Percentiles rank a stretch among this genome's conserved stretches.
Evolutionary conservation across 768 basidiomycete species (phyloP).

Genomic region (Agaricus sinodeliciosus): DNA sequence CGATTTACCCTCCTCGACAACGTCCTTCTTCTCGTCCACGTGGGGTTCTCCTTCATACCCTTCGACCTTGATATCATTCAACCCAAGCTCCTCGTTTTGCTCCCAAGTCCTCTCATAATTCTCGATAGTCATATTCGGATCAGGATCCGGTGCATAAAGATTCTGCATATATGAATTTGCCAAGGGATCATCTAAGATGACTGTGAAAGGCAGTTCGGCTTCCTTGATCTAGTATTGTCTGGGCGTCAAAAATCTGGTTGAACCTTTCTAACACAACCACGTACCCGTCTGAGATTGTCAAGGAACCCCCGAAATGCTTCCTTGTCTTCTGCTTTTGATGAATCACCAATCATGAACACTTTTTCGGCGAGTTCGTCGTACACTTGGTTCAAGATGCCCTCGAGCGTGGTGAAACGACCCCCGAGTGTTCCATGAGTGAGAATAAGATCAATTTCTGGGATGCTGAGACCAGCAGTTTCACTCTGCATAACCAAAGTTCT

Average conservation of each 20-base stretch:
- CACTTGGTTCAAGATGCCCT: slow-evolving; percentile 90
- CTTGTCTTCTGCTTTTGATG: slow-evolving; percentile 39
- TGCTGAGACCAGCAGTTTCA: slow-evolving; percentile 82
- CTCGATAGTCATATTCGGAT: slow-evolving; percentile 87
- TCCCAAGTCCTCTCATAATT: slow-evolving; percentile 79
- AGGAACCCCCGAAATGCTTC: slow-evolving; percentile 74
- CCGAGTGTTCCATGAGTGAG: slow-evolving; percentile 92
- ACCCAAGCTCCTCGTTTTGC: slow-evolving; percentile 91
- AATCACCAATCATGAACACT: slow-evolving; percentile 71
- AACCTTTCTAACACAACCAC: slow-evolving; percentile 14
- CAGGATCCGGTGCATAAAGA: slow-evolving; percentile 94
- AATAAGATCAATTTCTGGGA: slow-evolving; percentile 92
- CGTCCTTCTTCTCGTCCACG: slow-evolving; percentile 2
- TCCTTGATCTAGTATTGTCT: slow-evolving; percentile 54
- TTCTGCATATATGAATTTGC: slow-evolving; percentile 96
- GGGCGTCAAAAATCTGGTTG: not conserved
- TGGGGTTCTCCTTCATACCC: slow-evolving; percentile 44
- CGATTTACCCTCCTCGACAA: too few relatives aligned
- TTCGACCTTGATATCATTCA: slow-evolving; percentile 87
- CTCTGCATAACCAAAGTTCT: slow-evolving; percentile 44
- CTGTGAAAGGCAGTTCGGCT: slow-evolving; percentile 75
- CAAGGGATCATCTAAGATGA: slow-evolving; percentile 93
- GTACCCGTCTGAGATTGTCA: slow-evolving; percentile 63
- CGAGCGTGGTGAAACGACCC: slow-evolving; percentile 94
- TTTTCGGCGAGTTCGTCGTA: slow-evolving; percentile 94